Evolutionary conservation across 2,329 filamentous ascomycete species (phyloP).

Genomic region (Monilinia vaccinii-corymbosi): DNA sequence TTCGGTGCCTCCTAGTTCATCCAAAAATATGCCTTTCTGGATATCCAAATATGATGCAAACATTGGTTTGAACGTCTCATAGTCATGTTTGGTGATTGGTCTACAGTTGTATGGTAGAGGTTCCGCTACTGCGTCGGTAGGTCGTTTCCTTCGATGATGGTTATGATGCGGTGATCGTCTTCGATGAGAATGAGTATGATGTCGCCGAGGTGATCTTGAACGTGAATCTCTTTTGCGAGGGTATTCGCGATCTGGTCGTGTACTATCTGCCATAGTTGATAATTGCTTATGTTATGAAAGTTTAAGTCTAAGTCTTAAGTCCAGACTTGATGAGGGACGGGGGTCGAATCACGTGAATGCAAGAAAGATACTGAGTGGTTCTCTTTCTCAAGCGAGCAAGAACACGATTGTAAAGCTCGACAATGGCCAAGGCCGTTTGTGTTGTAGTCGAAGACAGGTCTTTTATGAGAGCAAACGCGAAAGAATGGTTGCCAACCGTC

Average conservation of each 20-base stretch:
- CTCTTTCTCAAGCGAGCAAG: no score
- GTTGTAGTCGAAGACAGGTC: no score
- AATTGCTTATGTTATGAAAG: neutral
- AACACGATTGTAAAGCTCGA: no score
- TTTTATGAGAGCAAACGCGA: no score
- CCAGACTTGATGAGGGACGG: neutral
- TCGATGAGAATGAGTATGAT: conserved; percentile 13
- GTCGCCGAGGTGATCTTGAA: conserved; percentile 11
- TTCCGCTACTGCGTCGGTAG: conserved; percentile 25
- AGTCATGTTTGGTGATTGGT: conserved; percentile 59
- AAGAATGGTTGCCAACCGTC: no score
- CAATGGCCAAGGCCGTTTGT: no score
- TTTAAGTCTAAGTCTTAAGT: neutral
- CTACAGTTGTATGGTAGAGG: conserved; percentile 57
- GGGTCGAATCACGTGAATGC: neutral
- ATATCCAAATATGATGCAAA: conserved; percentile 81
- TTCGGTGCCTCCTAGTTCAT: conserved; percentile 65
- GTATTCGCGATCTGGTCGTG: neutral
- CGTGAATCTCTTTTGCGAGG: conserved; percentile 9
- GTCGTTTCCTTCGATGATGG: conserved; percentile 25
- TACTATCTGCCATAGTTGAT: conserved; percentile 8
- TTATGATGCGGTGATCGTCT: conserved; percentile 18
- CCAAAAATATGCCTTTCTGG: conserved; percentile 68
- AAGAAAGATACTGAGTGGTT: no score
- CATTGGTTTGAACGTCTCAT: conserved; percentile 56